phyloP scores from a whole-genome alignment of 164 flowering plant genomes.

The Platanus orientalis region DNA sequence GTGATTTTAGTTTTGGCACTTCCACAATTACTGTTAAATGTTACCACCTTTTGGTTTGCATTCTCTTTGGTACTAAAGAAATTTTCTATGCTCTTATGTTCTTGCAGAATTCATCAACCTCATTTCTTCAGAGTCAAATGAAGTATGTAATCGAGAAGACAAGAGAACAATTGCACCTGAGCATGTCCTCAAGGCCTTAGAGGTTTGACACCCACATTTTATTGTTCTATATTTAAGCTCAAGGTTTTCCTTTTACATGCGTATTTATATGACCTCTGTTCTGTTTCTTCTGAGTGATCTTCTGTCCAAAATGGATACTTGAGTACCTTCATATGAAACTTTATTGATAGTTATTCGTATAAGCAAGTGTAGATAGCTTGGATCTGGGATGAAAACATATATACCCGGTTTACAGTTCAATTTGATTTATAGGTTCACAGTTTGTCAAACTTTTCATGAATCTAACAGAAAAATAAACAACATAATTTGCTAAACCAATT shows the following conservation, averaged over 20 bases:
- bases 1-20: no score
- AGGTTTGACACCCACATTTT: conserved; percentile 35
- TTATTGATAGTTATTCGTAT: not conserved
- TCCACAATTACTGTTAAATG: no score
- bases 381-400: not conserved
- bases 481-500: no score
- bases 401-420: not conserved
- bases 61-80: not conserved
- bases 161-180: conserved; percentile 95
- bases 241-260: not conserved
- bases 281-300: not conserved
- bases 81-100: not conserved
- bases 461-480: no score
- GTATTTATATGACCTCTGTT: not conserved
- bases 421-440: no score
- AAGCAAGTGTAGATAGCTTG: not conserved
- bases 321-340: not conserved
- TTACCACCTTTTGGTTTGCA: no score
- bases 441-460: no score
- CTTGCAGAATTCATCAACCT: conserved; percentile 90
- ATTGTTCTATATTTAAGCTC: not conserved
- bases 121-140: conserved; percentile 90
- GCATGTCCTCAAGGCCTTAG: conserved; percentile 92
- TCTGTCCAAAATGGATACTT: not conserved
- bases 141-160: conserved; percentile 84